Conservation (phyloP, 2,329 filamentous ascomycete species). For the Colletotrichum tropicicola region DNA sequence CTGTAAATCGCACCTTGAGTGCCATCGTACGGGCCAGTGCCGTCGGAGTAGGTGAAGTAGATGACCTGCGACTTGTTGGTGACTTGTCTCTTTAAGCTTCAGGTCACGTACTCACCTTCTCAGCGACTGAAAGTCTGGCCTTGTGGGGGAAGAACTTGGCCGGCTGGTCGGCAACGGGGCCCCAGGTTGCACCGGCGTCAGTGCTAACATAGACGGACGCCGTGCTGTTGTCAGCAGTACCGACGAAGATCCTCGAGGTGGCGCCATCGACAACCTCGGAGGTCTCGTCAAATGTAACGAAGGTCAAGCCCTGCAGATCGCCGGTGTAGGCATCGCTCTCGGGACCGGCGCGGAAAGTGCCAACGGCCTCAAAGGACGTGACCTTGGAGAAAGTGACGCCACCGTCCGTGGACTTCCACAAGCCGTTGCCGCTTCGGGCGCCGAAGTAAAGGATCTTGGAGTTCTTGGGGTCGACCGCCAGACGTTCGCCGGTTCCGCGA, state of each 20-base stretch:
- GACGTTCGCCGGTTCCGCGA: constrained; percentile 65
- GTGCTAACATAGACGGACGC: constrained; percentile 63
- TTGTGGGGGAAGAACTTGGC: constrained; percentile 63
- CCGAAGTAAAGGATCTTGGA: constrained; percentile 67
- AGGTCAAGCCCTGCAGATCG: constrained; percentile 55
- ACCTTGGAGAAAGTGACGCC: constrained; percentile 59
- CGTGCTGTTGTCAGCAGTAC: constrained; percentile 60
- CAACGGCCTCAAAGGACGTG: constrained; percentile 60
- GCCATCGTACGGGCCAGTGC: constrained; percentile 66
- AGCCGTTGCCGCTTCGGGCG: constrained; percentile 64
- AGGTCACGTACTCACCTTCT: constrained; percentile 52
- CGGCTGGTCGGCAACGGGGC: constrained; percentile 58
- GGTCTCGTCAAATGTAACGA: constrained; percentile 64
- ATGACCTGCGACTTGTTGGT: constrained; percentile 2
- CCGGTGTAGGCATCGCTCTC: constrained; percentile 52
- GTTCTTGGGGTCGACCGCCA: constrained; percentile 66
- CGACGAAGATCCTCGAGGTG: constrained; percentile 66
- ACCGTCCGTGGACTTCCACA: constrained; percentile 66
- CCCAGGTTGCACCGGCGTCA: constrained; percentile 63
- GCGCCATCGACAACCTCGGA: constrained; percentile 53
- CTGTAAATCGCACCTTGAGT: constrained; percentile 60
- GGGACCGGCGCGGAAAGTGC: constrained; percentile 56
- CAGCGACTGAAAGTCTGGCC: constrained; percentile 56
- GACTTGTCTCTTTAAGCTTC: neutral
- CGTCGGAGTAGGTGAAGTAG: constrained; percentile 65